phyloP scores from a whole-genome alignment of 441 rosid genomes.

The Erysimum cheiri region DNA sequence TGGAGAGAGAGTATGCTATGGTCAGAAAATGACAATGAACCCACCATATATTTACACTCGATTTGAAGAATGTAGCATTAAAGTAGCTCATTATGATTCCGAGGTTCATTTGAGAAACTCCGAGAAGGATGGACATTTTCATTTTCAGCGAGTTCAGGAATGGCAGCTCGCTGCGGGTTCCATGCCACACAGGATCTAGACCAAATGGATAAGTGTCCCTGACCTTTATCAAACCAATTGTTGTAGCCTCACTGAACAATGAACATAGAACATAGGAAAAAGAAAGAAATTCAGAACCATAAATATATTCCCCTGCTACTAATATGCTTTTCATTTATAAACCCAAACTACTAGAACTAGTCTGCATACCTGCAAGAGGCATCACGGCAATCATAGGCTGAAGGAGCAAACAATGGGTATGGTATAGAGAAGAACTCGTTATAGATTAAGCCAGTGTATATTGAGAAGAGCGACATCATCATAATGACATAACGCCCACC shows the following conservation, averaged over 20 bases:
- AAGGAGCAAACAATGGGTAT: slow-evolving; percentile 75
- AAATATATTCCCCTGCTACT: not conserved
- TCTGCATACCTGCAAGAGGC: slow-evolving; percentile 75
- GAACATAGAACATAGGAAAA: slow-evolving; percentile 34
- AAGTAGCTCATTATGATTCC: slow-evolving; percentile 85
- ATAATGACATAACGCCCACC: slow-evolving; percentile 96
- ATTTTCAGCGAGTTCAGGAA: slow-evolving; percentile 95
- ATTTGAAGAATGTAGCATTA: slow-evolving; percentile 78
- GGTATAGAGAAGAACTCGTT: slow-evolving; percentile 97
- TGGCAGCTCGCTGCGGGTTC: slow-evolving; percentile 86
- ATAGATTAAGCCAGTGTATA: slow-evolving; percentile 88
- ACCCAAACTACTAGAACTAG: slow-evolving; percentile 11
- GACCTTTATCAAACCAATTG: slow-evolving; percentile 77
- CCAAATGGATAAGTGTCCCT: slow-evolving; percentile 89
- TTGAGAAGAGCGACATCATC: slow-evolving; percentile 95
- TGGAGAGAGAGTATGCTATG: slow-evolving; percentile 1
- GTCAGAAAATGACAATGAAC: slow-evolving; percentile 35
- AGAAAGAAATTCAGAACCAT: slow-evolving; percentile 15
- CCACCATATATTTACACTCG: slow-evolving; percentile 71
- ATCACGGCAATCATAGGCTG: slow-evolving; percentile 95
- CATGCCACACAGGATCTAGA: slow-evolving; percentile 95
- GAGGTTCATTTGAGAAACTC: slow-evolving; percentile 98
- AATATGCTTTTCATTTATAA: slow-evolving; percentile 21
- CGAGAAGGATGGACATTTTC: slow-evolving; percentile 98
- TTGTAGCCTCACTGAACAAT: slow-evolving; percentile 91